These are phyloP conservation scores for Salix dunnii DNA, from an alignment of 345 rosid genomes.

Conservation along the genomic window DNA sequence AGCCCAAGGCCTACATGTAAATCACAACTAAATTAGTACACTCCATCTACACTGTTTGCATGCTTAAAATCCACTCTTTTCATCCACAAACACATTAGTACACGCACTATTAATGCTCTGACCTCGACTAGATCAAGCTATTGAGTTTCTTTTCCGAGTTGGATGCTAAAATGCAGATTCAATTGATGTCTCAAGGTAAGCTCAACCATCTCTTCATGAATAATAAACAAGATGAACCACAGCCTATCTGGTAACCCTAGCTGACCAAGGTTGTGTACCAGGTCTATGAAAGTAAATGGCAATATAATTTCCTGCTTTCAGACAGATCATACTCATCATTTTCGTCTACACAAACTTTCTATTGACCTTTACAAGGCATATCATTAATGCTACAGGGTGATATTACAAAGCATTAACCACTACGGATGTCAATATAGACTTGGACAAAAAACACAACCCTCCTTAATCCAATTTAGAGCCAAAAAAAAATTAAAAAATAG, in stretches of 20 bases:
- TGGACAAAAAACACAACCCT: conserved; percentile 19
- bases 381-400: conserved; percentile 13
- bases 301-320: not conserved
- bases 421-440: conserved; percentile 15
- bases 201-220: conserved; percentile 2
- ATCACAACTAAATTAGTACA: too few species aligned
- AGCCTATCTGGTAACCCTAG: conserved; percentile 4
- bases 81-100: not conserved
- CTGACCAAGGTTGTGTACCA: not conserved
- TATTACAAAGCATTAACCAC: conserved; percentile 15
- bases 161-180: not conserved
- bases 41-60: too few species aligned
- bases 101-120: not conserved
- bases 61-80: too few species aligned
- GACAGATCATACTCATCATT: not conserved
- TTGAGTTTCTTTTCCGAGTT: not conserved
- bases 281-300: not conserved
- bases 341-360: conserved; percentile 4
- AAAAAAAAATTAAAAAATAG: not conserved
- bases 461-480: conserved; percentile 3
- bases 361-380: conserved; percentile 14
- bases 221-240: not conserved
- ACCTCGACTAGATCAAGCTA: not conserved
- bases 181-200: not conserved
- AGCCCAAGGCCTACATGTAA: too few species aligned